Percentiles rank a stretch among this genome's conserved stretches.
Evolutionary conservation across 106 monocot genomes (phyloP).

Genomic region (Dendrobium officinale): DNA sequence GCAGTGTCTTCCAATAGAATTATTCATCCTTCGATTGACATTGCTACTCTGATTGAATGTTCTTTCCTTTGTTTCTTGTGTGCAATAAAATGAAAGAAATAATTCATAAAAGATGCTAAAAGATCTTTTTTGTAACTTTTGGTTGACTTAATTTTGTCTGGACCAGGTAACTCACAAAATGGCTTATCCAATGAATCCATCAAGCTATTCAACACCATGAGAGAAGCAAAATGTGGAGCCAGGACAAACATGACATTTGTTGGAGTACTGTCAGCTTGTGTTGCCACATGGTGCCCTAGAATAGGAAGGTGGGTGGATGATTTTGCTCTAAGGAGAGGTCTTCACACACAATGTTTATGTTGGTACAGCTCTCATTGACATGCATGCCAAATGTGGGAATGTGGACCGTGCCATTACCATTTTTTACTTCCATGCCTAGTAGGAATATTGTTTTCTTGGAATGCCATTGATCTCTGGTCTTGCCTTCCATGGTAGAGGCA

Average conservation of each 20-base stretch:
- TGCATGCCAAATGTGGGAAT: constrained; percentile 90
- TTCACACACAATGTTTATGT: constrained; percentile 57
- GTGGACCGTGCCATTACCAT: constrained; percentile 49
- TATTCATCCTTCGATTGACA: not conserved
- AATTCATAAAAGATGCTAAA: not conserved
- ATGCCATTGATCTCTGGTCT: constrained; percentile 80
- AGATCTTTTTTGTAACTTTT: not conserved
- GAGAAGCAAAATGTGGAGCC: constrained; percentile 31
- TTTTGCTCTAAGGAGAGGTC: constrained; percentile 28
- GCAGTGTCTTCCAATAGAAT: not conserved
- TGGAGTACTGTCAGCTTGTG: constrained; percentile 75
- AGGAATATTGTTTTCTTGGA: constrained; percentile 77
- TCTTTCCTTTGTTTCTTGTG: not conserved
- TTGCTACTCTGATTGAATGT: constrained; percentile 1
- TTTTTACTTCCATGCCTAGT: constrained; percentile 48
- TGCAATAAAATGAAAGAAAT: not conserved
- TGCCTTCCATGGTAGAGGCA: constrained; percentile 56
- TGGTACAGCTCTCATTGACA: constrained; percentile 79
- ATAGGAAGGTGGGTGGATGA: constrained; percentile 48
- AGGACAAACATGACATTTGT: constrained; percentile 79
- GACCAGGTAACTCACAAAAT: constrained; percentile 90
- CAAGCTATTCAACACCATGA: constrained; percentile 61
- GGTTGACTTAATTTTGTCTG: not conserved
- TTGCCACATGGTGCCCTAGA: constrained; percentile 62
- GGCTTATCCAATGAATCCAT: constrained; percentile 70